Evolutionary conservation across 2,329 filamentous ascomycete species (phyloP).

Genomic region (Sporothrix curviconia): DNA sequence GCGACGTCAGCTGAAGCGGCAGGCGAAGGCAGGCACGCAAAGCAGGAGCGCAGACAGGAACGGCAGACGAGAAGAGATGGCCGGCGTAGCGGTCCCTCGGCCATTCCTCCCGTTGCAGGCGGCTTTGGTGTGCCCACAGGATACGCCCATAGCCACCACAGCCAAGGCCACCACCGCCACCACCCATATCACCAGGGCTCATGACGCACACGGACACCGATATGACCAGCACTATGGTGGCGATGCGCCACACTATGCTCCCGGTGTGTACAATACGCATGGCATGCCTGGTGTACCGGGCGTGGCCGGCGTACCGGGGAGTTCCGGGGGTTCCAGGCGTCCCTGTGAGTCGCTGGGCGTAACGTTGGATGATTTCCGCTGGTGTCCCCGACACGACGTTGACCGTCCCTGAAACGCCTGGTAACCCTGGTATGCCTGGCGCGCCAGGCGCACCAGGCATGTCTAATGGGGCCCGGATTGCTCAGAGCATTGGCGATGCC

Average conservation of each 20-base stretch:
- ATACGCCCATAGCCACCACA: no score
- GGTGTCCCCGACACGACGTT: no score
- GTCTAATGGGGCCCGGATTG: background rate
- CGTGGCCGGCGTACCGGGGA: constrained; percentile 3
- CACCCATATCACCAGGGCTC: background rate
- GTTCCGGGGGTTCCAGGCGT: background rate
- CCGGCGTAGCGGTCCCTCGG: background rate
- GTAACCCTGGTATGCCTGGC: constrained; percentile 2
- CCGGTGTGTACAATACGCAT: background rate
- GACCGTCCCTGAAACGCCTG: no score
- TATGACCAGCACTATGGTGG: background rate
- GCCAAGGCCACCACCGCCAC: background rate
- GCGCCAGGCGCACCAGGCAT: background rate
- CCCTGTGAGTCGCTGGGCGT: no score
- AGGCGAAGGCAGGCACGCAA: background rate
- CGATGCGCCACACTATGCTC: background rate
- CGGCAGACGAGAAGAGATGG: background rate
- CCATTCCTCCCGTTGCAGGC: no score
- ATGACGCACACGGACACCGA: background rate
- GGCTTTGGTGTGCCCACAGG: background rate
- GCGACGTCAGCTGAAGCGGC: background rate
- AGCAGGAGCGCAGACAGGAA: background rate
- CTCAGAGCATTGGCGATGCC: background rate
- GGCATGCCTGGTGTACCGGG: background rate
- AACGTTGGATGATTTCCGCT: no score